phyloP scores from a whole-genome alignment of 2,329 filamentous ascomycete genomes.

The Fusarium ramigenum region DNA sequence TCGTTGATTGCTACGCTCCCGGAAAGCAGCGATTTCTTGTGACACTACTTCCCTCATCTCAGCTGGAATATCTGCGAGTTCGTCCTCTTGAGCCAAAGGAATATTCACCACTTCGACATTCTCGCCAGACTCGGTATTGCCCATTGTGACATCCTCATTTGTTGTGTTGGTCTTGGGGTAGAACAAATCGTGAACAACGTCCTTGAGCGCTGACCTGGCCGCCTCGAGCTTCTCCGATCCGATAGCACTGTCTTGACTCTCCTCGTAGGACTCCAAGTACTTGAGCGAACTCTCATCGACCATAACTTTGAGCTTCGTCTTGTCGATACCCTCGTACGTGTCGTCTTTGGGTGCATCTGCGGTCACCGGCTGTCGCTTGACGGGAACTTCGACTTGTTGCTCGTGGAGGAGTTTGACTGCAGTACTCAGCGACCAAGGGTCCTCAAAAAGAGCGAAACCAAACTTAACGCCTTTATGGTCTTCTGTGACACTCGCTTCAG shows the following conservation, averaged over 20 bases:
- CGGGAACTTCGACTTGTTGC: constrained; percentile 82
- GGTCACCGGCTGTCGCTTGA: constrained; percentile 73
- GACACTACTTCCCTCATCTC: constrained; percentile 97
- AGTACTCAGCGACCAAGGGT: constrained; percentile 84
- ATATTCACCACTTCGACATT: constrained; percentile 90
- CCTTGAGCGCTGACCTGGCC: constrained; percentile 73
- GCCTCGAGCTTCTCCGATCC: constrained; percentile 74
- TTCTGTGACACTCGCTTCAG: constrained; percentile 67
- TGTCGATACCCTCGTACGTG: constrained; percentile 68
- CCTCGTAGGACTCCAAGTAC: constrained; percentile 85
- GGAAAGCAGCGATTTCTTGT: constrained; percentile 91
- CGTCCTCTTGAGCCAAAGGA: constrained; percentile 86
- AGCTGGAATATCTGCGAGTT: constrained; percentile 91
- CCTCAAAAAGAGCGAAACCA: constrained; percentile 95
- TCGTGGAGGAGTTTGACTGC: constrained; percentile 87
- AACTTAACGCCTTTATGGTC: constrained; percentile 86
- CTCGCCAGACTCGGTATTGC: constrained; percentile 68
- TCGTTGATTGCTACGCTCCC: constrained; percentile 87
- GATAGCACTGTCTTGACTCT: constrained; percentile 70
- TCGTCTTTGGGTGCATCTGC: constrained; percentile 57
- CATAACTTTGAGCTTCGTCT: constrained; percentile 74
- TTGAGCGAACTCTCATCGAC: constrained; percentile 85
- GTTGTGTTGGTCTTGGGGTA: constrained; percentile 64
- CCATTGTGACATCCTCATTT: constrained; percentile 74
- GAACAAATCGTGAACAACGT: constrained; percentile 75